phyloP scores from a whole-genome alignment of 352 stramenopile species.

The Aphanomyces invadans region DNA sequence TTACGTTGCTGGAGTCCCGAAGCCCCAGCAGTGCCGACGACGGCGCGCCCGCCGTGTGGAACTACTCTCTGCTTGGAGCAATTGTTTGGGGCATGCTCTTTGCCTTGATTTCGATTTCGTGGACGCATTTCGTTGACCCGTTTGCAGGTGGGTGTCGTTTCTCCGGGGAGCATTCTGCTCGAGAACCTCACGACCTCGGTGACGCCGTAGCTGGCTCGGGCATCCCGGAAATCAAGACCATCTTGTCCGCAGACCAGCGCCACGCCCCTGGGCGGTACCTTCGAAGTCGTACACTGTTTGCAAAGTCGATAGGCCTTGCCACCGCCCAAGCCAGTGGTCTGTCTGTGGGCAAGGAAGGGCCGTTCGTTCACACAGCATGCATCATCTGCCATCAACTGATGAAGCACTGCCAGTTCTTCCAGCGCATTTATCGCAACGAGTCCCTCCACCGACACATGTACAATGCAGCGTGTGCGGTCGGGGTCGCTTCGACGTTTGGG shows the following conservation, averaged over 20 bases:
- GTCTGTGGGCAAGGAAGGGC: constrained; percentile 96
- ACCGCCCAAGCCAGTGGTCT: constrained; percentile 91
- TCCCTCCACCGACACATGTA: constrained; percentile 77
- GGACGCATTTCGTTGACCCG: constrained; percentile 37
- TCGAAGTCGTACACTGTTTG: constrained; percentile 70
- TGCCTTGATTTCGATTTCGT: constrained; percentile 34
- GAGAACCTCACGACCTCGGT: background rate
- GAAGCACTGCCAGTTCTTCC: constrained; percentile 53
- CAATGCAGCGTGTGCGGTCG: constrained; percentile 87
- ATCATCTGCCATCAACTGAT: constrained; percentile 90
- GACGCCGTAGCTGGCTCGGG: constrained; percentile 43
- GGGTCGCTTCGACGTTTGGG: constrained; percentile 89
- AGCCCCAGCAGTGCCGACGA: background rate
- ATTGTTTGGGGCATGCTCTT: constrained; percentile 33
- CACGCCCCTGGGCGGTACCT: constrained; percentile 83
- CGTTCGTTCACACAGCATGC: constrained; percentile 96
- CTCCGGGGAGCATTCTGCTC: too few species aligned
- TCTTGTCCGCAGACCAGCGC: constrained; percentile 71
- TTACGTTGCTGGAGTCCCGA: constrained; percentile 22
- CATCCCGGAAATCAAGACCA: constrained; percentile 84
- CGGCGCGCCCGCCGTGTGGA: constrained; percentile 14
- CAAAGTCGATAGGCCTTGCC: constrained; percentile 89
- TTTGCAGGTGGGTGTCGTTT: too few species aligned
- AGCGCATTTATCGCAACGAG: constrained; percentile 45
- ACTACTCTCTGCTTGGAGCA: constrained; percentile 30